These are phyloP conservation scores for Malassezia vespertilionis DNA, from an alignment of 1,284 basidiomycete genomes.

Conservation along the genomic window DNA sequence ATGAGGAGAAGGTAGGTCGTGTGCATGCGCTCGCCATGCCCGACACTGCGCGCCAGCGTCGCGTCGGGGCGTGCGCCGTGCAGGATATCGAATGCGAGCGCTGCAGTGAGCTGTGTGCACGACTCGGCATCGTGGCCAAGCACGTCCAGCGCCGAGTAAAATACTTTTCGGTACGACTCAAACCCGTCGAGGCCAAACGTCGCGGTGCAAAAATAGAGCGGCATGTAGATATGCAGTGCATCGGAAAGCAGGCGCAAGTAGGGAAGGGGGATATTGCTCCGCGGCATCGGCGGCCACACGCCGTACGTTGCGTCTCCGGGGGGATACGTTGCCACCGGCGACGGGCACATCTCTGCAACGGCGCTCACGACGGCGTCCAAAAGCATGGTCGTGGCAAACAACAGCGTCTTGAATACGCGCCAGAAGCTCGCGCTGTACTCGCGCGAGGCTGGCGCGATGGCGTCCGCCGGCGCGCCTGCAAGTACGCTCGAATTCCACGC, in stretches of 20 bases:
- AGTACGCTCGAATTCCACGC: conserved; percentile 9
- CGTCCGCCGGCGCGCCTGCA: background rate
- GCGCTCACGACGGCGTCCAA: conserved; percentile 40
- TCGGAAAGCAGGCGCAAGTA: conserved; percentile 27
- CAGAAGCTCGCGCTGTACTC: conserved; percentile 24
- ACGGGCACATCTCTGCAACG: conserved; percentile 40
- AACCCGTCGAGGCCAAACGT: conserved; percentile 39
- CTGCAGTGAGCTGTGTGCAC: conserved; percentile 17
- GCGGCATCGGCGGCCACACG: conserved; percentile 23
- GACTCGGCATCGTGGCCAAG: conserved; percentile 34
- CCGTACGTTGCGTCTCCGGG: conserved; percentile 5
- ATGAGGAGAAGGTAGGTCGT: conserved; percentile 38
- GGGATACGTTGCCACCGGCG: conserved; percentile 26
- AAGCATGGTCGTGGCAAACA: conserved; percentile 42
- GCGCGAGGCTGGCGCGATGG: background rate
- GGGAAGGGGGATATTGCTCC: conserved; percentile 29
- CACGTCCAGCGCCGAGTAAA: conserved; percentile 41
- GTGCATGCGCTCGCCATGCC: conserved; percentile 6
- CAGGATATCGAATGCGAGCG: conserved; percentile 1
- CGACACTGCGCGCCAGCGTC: conserved; percentile 13
- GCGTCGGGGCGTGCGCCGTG: background rate
- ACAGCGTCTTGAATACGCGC: conserved; percentile 35
- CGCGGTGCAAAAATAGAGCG: conserved; percentile 38
- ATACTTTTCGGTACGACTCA: conserved; percentile 40
- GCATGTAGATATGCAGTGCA: conserved; percentile 27